A percentile compares a stretch with the other conserved stretches of the same genome.
phyloP scores from a whole-genome alignment of 306 rosid genomes.

The Sicyos baderoa region DNA sequence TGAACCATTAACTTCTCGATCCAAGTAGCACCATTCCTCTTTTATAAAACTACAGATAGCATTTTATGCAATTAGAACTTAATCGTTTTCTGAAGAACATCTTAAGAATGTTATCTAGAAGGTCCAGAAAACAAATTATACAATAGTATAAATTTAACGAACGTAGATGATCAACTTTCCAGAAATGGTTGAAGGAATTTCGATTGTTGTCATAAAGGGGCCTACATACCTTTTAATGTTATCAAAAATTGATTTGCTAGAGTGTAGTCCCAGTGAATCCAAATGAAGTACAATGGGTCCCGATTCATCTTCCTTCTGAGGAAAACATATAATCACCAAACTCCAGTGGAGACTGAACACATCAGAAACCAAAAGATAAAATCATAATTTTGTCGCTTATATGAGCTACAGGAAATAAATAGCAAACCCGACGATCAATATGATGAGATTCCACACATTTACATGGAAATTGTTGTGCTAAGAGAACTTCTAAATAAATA shows the following conservation, averaged over 20 bases:
- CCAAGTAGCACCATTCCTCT: conserved; percentile 66
- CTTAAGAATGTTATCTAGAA: neutral
- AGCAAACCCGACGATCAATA: neutral
- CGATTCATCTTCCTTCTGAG: conserved; percentile 67
- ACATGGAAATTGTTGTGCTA: neutral
- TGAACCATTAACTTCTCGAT: conserved; percentile 29
- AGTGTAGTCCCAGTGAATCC: conserved; percentile 87
- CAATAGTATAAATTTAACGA: neutral
- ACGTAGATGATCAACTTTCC: neutral
- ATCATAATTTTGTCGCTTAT: neutral
- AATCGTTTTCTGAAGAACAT: neutral
- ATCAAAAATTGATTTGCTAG: conserved; percentile 57
- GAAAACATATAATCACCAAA: conserved; percentile 81
- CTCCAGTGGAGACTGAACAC: conserved; percentile 81
- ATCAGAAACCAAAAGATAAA: conserved; percentile 25
- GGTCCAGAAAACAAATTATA: neutral
- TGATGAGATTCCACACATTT: neutral
- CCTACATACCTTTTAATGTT: conserved; percentile 54
- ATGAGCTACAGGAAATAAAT: neutral
- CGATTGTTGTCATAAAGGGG: conserved; percentile 8
- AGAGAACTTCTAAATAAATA: neutral
- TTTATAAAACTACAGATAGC: conserved; percentile 52
- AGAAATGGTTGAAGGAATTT: conserved; percentile 1
- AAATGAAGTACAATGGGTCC: conserved; percentile 90
- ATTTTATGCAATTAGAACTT: conserved; percentile 14